Percentiles rank a stretch among this genome's conserved stretches.
Conservation (phyloP, 495 filamentous ascomycete species). For the Lophium mytilinum region DNA sequence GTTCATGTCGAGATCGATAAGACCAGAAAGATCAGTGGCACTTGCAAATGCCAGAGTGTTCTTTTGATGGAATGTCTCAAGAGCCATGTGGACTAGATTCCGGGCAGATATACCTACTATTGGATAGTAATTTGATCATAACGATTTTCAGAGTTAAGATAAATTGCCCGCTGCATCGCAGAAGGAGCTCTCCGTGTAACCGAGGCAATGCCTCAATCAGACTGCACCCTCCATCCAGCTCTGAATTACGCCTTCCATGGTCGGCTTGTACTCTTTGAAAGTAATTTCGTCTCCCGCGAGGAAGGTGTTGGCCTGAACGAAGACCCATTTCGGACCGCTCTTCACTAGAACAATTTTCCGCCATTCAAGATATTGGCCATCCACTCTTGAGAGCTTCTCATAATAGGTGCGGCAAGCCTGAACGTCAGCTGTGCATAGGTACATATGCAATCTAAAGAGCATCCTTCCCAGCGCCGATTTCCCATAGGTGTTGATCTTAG, state of each 20-base stretch:
- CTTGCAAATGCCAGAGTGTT: no score
- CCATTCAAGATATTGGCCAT: conserved; percentile 34
- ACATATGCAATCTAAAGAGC: conserved; percentile 40
- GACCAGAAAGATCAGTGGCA: no score
- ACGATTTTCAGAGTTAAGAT: no score
- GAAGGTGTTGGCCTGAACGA: conserved; percentile 42
- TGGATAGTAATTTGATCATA: no score
- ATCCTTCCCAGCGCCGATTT: conserved; percentile 39
- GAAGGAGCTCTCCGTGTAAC: no score
- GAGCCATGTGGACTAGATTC: no score
- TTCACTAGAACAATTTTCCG: conserved; percentile 34
- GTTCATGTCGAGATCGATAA: no score
- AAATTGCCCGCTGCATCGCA: no score
- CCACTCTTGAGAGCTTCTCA: conserved; percentile 35
- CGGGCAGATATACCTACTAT: no score
- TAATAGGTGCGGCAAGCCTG: conserved; percentile 34
- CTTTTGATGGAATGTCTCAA: no score
- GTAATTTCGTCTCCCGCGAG: conserved; percentile 29
- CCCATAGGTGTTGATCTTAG: conserved; percentile 34
- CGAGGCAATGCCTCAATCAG: no score
- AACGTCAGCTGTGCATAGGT: conserved; percentile 42
- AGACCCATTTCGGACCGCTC: conserved; percentile 31
- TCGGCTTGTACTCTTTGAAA: conserved; percentile 40
- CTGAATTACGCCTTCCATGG: conserved; percentile 35
- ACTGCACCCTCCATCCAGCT: conserved; percentile 32